These are phyloP conservation scores for Calonectria crousiana DNA, from an alignment of 2,329 filamentous ascomycete species.

Conservation along the genomic window DNA sequence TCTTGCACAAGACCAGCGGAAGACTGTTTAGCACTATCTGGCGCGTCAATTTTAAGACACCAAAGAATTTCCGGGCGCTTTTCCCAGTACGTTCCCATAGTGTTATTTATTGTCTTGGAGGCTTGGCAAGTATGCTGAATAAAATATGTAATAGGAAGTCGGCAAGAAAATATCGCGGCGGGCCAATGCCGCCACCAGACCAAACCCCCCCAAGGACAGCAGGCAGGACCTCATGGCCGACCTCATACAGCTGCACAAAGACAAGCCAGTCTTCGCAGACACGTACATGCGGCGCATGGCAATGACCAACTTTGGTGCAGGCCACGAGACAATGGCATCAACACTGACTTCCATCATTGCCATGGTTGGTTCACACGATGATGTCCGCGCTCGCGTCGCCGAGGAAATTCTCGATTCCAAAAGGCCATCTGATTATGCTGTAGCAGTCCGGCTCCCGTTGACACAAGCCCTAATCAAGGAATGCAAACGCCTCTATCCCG, in stretches of 20 bases:
- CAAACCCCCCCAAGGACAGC: conserved; percentile 46
- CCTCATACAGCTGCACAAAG: conserved; percentile 59
- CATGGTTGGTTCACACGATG: conserved; percentile 57
- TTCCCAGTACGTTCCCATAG: conserved; percentile 56
- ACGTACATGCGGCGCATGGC: conserved; percentile 64
- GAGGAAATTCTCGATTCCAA: conserved; percentile 46
- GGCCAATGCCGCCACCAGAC: conserved; percentile 46
- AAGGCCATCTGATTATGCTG: conserved; percentile 38
- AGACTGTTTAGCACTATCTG: conserved; percentile 57
- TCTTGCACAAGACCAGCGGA: conserved; percentile 51
- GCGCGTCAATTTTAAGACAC: conserved; percentile 59
- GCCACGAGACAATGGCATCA: conserved; percentile 67
- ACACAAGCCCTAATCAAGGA: conserved; percentile 63
- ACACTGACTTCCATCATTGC: conserved; percentile 63
- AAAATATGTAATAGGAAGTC: conserved; percentile 45
- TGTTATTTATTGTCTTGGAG: too few species aligned
- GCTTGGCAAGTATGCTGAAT: not conserved
- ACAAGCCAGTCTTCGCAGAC: conserved; percentile 60
- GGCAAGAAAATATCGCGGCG: conserved; percentile 49
- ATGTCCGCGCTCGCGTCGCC: conserved; percentile 48
- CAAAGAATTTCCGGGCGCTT: conserved; percentile 59
- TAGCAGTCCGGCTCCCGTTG: conserved; percentile 44
- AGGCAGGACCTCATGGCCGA: conserved; percentile 59
- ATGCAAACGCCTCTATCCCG: conserved; percentile 63
- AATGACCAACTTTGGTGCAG: conserved; percentile 67